These are phyloP conservation scores for Linnemannia elongata DNA, from an alignment of 192 early-diverging fungal genomes.

Conservation along the genomic window DNA sequence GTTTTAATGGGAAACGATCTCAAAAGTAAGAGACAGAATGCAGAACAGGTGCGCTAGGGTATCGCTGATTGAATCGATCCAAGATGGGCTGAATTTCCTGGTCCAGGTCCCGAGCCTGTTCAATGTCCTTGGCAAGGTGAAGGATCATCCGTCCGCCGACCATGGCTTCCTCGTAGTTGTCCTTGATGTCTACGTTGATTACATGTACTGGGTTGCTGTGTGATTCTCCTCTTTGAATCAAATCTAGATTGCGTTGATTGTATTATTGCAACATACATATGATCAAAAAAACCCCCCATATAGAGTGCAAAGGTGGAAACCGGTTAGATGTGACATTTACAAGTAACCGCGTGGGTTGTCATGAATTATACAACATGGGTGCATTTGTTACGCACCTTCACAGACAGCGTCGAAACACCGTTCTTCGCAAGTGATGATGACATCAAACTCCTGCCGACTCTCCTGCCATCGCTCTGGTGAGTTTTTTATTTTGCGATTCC, in stretches of 20 bases:
- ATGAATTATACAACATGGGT: not conserved
- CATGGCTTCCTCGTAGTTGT: conserved; percentile 91
- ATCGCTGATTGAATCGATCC: conserved; percentile 74
- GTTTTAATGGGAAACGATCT: not conserved
- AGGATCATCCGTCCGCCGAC: conserved; percentile 89
- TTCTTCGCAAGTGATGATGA: conserved; percentile 98
- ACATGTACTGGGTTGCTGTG: conserved; percentile 87
- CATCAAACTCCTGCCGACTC: conserved; percentile 79
- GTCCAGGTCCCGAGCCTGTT: conserved; percentile 79
- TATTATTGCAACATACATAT: not conserved
- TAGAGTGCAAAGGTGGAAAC: not conserved
- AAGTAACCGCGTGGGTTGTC: not conserved
- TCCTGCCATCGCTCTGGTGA: conserved; percentile 94
- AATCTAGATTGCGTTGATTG: conserved; percentile 64
- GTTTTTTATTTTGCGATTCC: conserved; percentile 92
- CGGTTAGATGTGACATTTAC: not conserved
- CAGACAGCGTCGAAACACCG: conserved; percentile 93
- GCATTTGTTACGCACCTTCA: conserved; percentile 71
- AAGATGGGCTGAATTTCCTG: conserved; percentile 88
- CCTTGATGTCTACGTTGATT: conserved; percentile 96
- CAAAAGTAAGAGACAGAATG: conserved; percentile 77
- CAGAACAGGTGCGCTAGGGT: conserved; percentile 67
- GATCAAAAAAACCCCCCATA: not conserved
- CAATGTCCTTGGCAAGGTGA: conserved; percentile 79
- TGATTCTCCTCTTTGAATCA: conserved; percentile 76